Conservation (phyloP, 495 filamentous ascomycete species). For the Aspergillus diversus region DNA sequence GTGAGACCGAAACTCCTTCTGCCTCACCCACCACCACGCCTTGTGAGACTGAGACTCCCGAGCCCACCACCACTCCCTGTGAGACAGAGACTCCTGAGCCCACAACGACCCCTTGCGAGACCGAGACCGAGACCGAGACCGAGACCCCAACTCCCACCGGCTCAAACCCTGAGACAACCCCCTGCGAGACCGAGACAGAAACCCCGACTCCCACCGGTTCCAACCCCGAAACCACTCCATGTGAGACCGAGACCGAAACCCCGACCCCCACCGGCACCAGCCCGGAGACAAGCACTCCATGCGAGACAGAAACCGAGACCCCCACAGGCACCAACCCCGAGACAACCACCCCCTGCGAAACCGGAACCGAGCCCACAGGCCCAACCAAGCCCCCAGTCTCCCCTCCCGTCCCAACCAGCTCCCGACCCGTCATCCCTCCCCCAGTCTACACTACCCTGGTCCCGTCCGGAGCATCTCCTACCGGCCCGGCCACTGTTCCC, state of each 20-base stretch:
- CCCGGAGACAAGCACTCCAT: conserved; percentile 1
- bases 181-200: conserved; percentile 3
- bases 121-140: conserved; percentile 14
- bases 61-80: too few species aligned
- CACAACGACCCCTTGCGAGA: conserved; percentile 5
- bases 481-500: too few species aligned
- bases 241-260: conserved; percentile 19
- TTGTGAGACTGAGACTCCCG: too few species aligned
- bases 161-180: conserved; percentile 12
- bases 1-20: too few species aligned
- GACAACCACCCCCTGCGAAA: conserved; percentile 13
- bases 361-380: background rate
- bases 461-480: too few species aligned
- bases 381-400: conserved; percentile 3
- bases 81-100: too few species aligned
- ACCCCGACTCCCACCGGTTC: conserved; percentile 15
- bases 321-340: conserved; percentile 8
- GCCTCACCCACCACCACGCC: too few species aligned
- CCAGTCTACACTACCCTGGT: too few species aligned
- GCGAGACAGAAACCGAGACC: background rate
- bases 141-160: conserved; percentile 22
- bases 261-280: background rate
- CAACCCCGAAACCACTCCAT: conserved; percentile 23
- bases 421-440: too few species aligned
- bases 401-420: background rate